Evolutionary conservation across 139 green algal genomes (phyloP).

Genomic region (Picochlorum sp.): DNA sequence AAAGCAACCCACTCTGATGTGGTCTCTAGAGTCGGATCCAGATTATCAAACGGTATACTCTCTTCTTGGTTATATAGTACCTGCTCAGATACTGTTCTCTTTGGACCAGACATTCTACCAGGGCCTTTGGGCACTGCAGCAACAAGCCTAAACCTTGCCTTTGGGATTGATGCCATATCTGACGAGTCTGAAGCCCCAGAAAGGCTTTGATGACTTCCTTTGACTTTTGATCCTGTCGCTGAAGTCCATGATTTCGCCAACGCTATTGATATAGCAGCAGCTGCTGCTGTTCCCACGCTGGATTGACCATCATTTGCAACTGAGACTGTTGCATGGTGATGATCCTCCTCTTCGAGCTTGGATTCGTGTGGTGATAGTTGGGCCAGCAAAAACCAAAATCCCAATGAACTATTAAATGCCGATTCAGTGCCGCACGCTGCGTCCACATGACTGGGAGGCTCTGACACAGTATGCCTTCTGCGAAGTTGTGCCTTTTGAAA

Average conservation of each 20-base stretch:
- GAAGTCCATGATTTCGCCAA: conserved; percentile 45
- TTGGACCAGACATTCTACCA: not conserved
- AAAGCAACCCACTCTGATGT: conserved; percentile 18
- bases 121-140: conserved; percentile 34
- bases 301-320: conserved; percentile 43
- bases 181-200: not conserved
- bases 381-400: not conserved
- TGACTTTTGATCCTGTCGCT: conserved; percentile 3
- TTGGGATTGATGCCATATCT: not conserved
- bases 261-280: conserved; percentile 49
- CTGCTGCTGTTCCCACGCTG: conserved; percentile 46
- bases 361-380: not conserved
- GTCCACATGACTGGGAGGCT: no score
- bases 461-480: no score
- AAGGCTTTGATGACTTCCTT: not conserved
- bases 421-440: no score
- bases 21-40: no score
- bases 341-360: not conserved
- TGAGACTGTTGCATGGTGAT: conserved; percentile 18
- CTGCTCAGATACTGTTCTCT: no score
- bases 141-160: conserved; percentile 52
- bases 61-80: no score
- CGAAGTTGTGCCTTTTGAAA: no score
- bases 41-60: no score
- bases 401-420: not conserved